phyloP scores from a whole-genome alignment of 78 protist species.

The Dictyostelium purpureum region DNA sequence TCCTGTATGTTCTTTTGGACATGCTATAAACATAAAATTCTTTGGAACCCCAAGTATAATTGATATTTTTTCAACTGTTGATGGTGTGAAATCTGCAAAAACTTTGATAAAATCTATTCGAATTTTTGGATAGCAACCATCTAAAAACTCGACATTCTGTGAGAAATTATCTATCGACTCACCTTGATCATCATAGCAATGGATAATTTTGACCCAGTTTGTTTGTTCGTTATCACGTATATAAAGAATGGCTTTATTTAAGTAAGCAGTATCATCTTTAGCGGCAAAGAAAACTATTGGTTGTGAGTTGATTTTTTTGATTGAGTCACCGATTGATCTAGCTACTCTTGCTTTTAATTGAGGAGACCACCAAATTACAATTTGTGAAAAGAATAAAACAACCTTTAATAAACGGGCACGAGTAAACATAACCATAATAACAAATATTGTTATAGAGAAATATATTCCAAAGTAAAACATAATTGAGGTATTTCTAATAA shows the following conservation, averaged over 20 bases:
- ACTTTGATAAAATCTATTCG: conserved; percentile 72
- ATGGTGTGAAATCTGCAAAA: conserved; percentile 5
- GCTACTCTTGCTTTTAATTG: neutral
- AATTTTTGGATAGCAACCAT: conserved; percentile 75
- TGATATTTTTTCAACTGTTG: conserved; percentile 41
- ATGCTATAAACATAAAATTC: conserved; percentile 79
- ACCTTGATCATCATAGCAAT: conserved; percentile 78
- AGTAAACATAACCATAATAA: conserved; percentile 66
- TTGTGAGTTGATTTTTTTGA: conserved; percentile 69
- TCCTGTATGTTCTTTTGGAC: conserved; percentile 29
- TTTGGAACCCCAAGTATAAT: conserved; percentile 16
- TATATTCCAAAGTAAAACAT: conserved; percentile 79
- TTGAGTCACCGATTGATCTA: neutral
- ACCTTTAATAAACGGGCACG: conserved; percentile 61
- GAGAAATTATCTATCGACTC: conserved; percentile 14
- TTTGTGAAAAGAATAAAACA: conserved; percentile 43
- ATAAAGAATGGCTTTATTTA: conserved; percentile 88
- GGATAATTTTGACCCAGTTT: conserved; percentile 81
- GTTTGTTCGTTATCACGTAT: conserved; percentile 91
- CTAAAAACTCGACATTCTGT: conserved; percentile 36
- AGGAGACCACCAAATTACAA: neutral
- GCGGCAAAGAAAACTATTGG: conserved; percentile 85
- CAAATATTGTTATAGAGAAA: conserved; percentile 57
- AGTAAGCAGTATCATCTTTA: conserved; percentile 61
- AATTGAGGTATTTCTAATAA: conserved; percentile 23